A percentile compares a stretch with the other conserved stretches of the same genome.
Conservation (phyloP, 139 green algal genomes). For the Desmodesmus armatus region DNA sequence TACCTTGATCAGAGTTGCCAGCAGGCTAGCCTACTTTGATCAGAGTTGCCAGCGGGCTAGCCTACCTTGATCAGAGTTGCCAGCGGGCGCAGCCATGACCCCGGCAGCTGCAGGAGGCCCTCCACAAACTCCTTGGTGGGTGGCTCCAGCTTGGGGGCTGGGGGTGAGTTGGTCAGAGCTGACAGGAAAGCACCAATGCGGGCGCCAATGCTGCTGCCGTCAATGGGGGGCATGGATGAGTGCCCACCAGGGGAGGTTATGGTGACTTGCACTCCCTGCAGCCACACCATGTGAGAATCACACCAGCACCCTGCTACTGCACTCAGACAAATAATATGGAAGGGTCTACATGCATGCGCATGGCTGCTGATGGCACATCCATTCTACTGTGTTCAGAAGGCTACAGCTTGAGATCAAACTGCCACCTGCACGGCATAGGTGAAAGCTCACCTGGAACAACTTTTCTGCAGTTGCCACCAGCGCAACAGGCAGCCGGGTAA, state of each 20-base stretch:
- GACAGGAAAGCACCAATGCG: not conserved
- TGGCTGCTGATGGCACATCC: too few species aligned
- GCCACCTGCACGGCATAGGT: too few species aligned
- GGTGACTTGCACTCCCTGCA: conserved; percentile 42
- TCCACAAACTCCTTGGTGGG: conserved; percentile 11
- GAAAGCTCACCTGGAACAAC: conserved; percentile 45
- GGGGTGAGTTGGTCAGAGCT: not conserved
- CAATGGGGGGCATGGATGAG: conserved; percentile 4
- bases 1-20: too few species aligned
- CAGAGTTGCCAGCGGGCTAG: too few species aligned
- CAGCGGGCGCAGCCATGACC: not conserved
- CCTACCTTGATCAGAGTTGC: too few species aligned
- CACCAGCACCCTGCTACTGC: too few species aligned
- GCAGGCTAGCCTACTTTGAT: too few species aligned
- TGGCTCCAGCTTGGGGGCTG: not conserved
- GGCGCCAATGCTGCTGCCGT: not conserved
- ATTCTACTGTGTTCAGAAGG: too few species aligned
- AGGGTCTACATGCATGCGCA: too few species aligned
- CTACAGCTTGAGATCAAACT: too few species aligned
- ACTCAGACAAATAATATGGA: too few species aligned
- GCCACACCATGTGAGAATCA: too few species aligned
- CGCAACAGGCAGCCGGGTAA: conserved; percentile 41
- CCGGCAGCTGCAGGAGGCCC: not conserved
- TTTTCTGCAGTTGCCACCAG: conserved; percentile 77
- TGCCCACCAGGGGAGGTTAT: not conserved